Conservation (phyloP, 2,329 filamentous ascomycete species). For the Aspergillus brasiliensis region DNA sequence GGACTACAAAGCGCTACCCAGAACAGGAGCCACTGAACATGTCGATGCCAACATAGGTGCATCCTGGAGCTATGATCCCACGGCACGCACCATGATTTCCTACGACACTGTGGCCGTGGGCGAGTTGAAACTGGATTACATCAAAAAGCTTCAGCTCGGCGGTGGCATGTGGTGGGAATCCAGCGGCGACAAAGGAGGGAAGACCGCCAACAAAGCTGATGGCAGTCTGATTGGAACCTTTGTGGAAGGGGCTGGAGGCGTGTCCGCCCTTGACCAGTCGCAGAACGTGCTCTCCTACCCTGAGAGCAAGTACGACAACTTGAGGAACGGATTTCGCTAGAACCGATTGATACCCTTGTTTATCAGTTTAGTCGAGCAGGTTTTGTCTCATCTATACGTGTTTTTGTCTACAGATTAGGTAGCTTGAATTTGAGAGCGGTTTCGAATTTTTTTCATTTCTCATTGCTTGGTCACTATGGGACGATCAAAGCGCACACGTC, state of each 20-base stretch:
- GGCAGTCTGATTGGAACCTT: slow-evolving; percentile 68
- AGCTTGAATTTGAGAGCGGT: slow-evolving; percentile 8
- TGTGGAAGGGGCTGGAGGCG: slow-evolving; percentile 39
- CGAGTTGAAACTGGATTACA: slow-evolving; percentile 69
- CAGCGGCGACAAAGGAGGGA: slow-evolving; percentile 71
- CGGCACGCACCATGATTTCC: slow-evolving; percentile 67
- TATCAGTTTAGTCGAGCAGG: neutral
- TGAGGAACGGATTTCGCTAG: slow-evolving; percentile 33
- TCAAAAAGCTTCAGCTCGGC: slow-evolving; percentile 67
- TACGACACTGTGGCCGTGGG: slow-evolving; percentile 68
- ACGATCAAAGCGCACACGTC: slow-evolving; percentile 22
- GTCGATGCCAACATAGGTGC: slow-evolving; percentile 67
- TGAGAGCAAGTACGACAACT: slow-evolving; percentile 45
- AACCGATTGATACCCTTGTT: neutral
- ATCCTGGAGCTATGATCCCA: slow-evolving; percentile 74
- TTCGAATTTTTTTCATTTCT: slow-evolving; percentile 22
- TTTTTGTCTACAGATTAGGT: slow-evolving; percentile 10
- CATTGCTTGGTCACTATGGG: slow-evolving; percentile 18
- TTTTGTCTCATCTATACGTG: neutral
- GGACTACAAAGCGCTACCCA: slow-evolving; percentile 84
- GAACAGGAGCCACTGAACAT: slow-evolving; percentile 64
- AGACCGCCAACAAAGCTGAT: slow-evolving; percentile 34
- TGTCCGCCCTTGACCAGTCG: slow-evolving; percentile 36
- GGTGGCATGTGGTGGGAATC: slow-evolving; percentile 98
- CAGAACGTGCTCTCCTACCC: slow-evolving; percentile 41